phyloP scores from a whole-genome alignment of 169 alveolate species.

The Perkinsus marinus region DNA sequence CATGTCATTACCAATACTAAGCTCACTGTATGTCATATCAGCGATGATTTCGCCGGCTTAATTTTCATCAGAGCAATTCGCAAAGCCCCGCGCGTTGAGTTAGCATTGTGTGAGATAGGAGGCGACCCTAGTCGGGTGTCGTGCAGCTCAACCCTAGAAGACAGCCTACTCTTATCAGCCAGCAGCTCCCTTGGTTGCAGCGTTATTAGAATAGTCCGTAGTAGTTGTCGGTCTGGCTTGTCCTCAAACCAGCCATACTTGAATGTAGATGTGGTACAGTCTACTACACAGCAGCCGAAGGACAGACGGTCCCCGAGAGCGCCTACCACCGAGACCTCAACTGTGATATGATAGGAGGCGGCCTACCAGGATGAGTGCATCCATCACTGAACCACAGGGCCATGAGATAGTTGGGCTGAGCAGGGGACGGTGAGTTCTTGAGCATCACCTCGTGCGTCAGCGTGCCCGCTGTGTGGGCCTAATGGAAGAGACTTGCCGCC shows the following conservation, averaged over 20 bases:
- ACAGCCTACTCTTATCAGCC: not conserved
- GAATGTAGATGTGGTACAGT: not conserved
- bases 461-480: slow-evolving; percentile 11
- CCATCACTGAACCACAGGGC: not conserved
- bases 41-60: no score
- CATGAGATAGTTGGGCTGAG: not conserved
- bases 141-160: no score
- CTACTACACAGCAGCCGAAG: not conserved
- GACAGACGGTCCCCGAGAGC: not conserved
- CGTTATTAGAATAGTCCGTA: not conserved
- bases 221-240: not conserved
- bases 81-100: no score
- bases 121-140: no score
- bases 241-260: not conserved
- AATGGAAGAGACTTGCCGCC: not conserved
- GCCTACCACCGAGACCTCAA: not conserved
- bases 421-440: not conserved
- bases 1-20: no score
- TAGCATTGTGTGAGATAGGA: no score
- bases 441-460: slow-evolving; percentile 22
- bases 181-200: not conserved
- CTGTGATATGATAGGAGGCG: not conserved
- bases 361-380: not conserved
- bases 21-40: no score
- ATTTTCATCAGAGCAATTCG: no score